Evolutionary conservation across 768 basidiomycete genomes (phyloP), one percentile per base, ranked within the genome.

Genomic region (Obba rivulosa): DNA sequence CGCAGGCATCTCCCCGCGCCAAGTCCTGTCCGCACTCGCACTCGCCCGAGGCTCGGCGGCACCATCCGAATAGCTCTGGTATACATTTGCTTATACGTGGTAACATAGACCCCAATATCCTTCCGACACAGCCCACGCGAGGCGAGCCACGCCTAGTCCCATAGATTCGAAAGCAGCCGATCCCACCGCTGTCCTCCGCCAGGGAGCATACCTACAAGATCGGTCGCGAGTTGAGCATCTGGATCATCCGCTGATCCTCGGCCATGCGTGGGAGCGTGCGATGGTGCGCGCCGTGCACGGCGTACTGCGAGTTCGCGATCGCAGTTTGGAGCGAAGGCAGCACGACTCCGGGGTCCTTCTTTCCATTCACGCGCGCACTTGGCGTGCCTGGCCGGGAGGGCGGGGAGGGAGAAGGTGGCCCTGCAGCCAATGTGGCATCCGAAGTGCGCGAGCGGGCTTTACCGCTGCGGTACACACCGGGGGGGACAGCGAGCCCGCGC

Each of bases 171-270:
- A 31, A 31, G 28, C 7, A 7, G 13, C 28, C 28, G 28, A 31
- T 31, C 13, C 13, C 28, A 31, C 28, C 28, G 28, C 28, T 13
- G 28, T 31, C 28, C 28, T 31, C 28, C 28, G 28, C 28, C 28
- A 31, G 28, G 28, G 28, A 31, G 28, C 13, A 13, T 17, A 38
- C 43, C 59, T 58, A 66, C 55, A 54, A 49, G 36, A 68, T 59
- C 40, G 66, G 64, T 38, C 65, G 63, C 36, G 70, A 69, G 53
- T 83, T 82, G 45, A 81, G 61, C 71, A 80, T 77, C 53, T 75
- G 74, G 46, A 81, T 81, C 49, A 83, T 67, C 23, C 81, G 71
- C 59, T 81, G 75, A 57, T 81, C 80, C 64, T 83, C 80, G 38
- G 79, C 67, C 51, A 72, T 59, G 50, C 75, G 70, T 14, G 66